Base-by-base conservation (phyloP, 768 basidiomycete genomes). In the Auricularia sp. region DNA sequence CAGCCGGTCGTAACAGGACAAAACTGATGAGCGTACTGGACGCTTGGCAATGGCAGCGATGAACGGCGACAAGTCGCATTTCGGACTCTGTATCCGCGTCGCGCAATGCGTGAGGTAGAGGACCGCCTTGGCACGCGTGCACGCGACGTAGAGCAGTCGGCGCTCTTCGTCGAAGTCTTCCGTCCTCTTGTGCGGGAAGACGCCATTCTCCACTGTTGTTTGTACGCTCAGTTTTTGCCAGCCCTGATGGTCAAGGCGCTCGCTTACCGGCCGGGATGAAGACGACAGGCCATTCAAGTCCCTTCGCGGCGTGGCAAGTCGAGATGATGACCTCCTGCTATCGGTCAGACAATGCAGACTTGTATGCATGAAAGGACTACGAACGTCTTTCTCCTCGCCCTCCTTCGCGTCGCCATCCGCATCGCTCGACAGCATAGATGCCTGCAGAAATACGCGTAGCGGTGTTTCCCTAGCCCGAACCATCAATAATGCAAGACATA, bases 281-380 rank as follows among this genome's bases (percentile, higher is more conserved):
- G 0, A 94, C 91, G 1, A 94, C 88, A 1, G 93, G 92, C 92
- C 92, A 96, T 74, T 96, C 93, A 7, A 94, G 77, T 0, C 93
- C 92, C 73, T 96, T 96, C 0, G 92, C 92, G 39, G 91, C 84
- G 76, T 96, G 93, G 64, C 92, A 92, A 0, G 93, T 95, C 1
- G 88, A 81, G 54, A 94, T 85, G 1, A 86, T 88, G 6, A 94
- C 91, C 81, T 88, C 90, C 88, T 91, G 37, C 63, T 16, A 47
- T 24, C 24, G 64, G 39, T 63, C 21, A 63, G 21, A 11, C 18
- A 34, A 56, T 21, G 56, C 36, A 54, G 56, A 65, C 21, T 54
- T n/a, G 3, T 6, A 61, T 35, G 61, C 61, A 34, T 11, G 24
- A 21, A 56, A 42, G 62, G 34, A n/a, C 29, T 16, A 73, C 75